Evolutionary conservation across 129 eudicot genomes (phyloP).

Genomic region (Artemisia argyi): DNA sequence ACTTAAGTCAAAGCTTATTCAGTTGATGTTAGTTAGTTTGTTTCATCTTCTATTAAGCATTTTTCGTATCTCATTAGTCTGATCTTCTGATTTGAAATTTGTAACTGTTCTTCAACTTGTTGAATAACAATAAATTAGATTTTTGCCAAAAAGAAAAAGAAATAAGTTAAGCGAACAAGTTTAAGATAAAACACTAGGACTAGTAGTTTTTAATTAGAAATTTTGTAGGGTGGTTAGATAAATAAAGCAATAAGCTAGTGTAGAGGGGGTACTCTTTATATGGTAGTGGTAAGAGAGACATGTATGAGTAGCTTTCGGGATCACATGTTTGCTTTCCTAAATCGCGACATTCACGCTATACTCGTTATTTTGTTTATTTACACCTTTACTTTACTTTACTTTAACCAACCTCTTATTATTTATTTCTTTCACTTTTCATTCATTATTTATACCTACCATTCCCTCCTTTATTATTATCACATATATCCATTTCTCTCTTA

Average conservation of each 20-base stretch:
- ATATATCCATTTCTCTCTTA: neutral
- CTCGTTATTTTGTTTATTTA: conserved; percentile 28
- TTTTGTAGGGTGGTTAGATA: too few species aligned
- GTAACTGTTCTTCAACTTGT: too few species aligned
- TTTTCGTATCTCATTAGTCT: too few species aligned
- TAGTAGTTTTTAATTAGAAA: too few species aligned
- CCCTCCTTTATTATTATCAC: neutral
- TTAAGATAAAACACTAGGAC: too few species aligned
- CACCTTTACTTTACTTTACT: conserved; percentile 16
- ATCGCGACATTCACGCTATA: conserved; percentile 32
- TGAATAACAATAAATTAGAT: too few species aligned
- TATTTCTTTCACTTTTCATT: neutral
- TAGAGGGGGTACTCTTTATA: conserved; percentile 17
- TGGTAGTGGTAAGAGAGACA: conserved; percentile 19
- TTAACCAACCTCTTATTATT: conserved; percentile 4
- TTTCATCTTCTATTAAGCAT: too few species aligned
- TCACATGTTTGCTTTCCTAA: conserved; percentile 38
- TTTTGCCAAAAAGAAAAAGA: too few species aligned
- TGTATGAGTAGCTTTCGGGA: conserved; percentile 25
- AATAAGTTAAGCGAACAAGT: too few species aligned
- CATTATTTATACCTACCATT: conserved; percentile 22
- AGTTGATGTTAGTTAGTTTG: too few species aligned
- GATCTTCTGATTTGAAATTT: too few species aligned
- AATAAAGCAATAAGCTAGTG: neutral
- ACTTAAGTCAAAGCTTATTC: too few species aligned